These are phyloP conservation scores for Ambrosia hybrid DNA, from an alignment of 140 eudicot genomes.

Conservation along the genomic window DNA sequence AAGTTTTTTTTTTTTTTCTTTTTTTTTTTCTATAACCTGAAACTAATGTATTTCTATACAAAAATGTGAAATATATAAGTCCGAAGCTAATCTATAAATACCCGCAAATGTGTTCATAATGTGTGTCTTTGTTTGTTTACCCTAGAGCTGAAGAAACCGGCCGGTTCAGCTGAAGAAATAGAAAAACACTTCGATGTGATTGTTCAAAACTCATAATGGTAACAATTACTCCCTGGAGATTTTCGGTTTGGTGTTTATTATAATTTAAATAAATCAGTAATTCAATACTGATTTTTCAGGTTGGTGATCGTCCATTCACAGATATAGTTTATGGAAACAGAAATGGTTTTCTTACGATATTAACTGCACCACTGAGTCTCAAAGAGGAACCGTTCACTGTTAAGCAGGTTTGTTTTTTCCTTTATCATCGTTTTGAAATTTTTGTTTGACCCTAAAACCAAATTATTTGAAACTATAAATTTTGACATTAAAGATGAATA, in stretches of 20 bases:
- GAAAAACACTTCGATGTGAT: slow-evolving; percentile 79
- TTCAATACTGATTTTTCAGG: slow-evolving; percentile 39
- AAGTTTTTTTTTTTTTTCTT: no score
- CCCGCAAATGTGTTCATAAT: no score
- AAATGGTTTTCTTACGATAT: slow-evolving; percentile 85
- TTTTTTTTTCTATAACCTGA: no score
- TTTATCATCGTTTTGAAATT: not conserved
- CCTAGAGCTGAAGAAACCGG: slow-evolving; percentile 82
- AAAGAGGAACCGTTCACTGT: slow-evolving; percentile 79
- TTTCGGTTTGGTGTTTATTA: not conserved
- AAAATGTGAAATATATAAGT: no score
- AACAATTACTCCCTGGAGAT: not conserved
- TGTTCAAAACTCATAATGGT: slow-evolving; percentile 83
- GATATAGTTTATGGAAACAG: slow-evolving; percentile 88
- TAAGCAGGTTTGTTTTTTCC: slow-evolving; percentile 60
- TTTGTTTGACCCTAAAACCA: not conserved
- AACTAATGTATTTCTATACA: no score
- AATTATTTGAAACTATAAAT: no score
- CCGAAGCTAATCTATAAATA: no score
- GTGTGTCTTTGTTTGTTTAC: slow-evolving; percentile 19
- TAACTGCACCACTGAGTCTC: slow-evolving; percentile 75
- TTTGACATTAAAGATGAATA: no score
- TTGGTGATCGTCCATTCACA: slow-evolving; percentile 94
- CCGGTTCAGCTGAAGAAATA: slow-evolving; percentile 87
- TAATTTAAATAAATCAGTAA: not conserved